phyloP scores from a whole-genome alignment of 2,329 filamentous ascomycete genomes.

The Fusarium burgessii region DNA sequence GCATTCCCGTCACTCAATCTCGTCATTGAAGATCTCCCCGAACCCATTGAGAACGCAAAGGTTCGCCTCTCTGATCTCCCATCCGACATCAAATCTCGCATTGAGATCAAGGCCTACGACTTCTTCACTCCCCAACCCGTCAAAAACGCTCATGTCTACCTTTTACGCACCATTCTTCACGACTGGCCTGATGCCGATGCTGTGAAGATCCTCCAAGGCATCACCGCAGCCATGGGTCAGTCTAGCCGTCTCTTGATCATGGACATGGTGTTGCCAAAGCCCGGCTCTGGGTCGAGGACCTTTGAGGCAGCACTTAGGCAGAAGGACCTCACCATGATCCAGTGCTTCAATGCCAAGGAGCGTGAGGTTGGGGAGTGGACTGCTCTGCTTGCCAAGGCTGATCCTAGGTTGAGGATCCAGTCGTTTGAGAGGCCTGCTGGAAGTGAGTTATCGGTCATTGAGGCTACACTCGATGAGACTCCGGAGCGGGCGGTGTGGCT shows the following conservation, averaged over 20 bases:
- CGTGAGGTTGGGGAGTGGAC: slow-evolving; percentile 30
- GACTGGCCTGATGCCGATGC: slow-evolving; percentile 54
- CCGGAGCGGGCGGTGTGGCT: neutral
- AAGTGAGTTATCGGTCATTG: slow-evolving; percentile 31
- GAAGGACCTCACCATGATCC: slow-evolving; percentile 42
- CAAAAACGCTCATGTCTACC: slow-evolving; percentile 48
- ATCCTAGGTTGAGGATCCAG: slow-evolving; percentile 9
- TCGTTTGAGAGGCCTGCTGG: slow-evolving; percentile 26
- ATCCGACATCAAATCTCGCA: slow-evolving; percentile 32
- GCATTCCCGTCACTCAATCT: slow-evolving; percentile 51
- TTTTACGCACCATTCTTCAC: slow-evolving; percentile 49
- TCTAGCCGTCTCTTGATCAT: slow-evolving; percentile 32
- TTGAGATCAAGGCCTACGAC: slow-evolving; percentile 47
- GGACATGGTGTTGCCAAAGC: slow-evolving; percentile 37
- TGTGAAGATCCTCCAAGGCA: slow-evolving; percentile 44
- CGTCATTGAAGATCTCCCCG: slow-evolving; percentile 51
- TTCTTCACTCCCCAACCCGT: slow-evolving; percentile 51
- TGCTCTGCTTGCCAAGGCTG: slow-evolving; percentile 7
- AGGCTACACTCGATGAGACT: neutral
- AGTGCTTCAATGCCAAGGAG: slow-evolving; percentile 33
- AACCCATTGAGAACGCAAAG: slow-evolving; percentile 2
- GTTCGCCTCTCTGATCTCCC: slow-evolving; percentile 34
- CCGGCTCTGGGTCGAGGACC: slow-evolving; percentile 3
- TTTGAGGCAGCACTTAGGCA: slow-evolving; percentile 28
- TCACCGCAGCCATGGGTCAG: slow-evolving; percentile 10